A percentile compares a stretch with the other conserved stretches of the same genome.
Conservation (phyloP, 176 grass and related monocot species). For the Musa schizocarpa region DNA sequence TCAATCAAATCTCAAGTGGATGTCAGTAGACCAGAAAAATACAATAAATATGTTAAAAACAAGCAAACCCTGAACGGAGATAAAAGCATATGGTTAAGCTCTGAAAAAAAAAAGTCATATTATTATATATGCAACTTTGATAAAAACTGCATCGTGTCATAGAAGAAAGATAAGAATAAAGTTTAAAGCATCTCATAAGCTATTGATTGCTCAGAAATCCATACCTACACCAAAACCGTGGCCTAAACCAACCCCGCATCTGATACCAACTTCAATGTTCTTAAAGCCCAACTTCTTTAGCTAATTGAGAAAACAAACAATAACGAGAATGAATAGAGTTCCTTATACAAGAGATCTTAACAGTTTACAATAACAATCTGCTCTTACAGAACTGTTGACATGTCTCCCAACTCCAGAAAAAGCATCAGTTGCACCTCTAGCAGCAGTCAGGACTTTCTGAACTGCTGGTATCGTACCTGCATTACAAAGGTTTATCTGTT, state of each 20-base stretch:
- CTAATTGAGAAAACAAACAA: conserved; percentile 27
- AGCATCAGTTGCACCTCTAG: conserved; percentile 78
- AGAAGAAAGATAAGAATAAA: too few species aligned
- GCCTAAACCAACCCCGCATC: conserved; percentile 71
- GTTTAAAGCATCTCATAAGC: too few species aligned
- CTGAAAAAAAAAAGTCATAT: too few species aligned
- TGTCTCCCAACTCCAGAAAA: conserved; percentile 80
- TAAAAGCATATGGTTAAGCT: too few species aligned
- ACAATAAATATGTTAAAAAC: too few species aligned
- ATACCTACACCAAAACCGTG: conserved; percentile 88
- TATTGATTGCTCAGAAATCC: too few species aligned
- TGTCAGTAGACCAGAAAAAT: too few species aligned
- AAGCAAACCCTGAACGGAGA: too few species aligned
- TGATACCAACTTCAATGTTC: conserved; percentile 67
- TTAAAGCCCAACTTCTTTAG: conserved; percentile 55
- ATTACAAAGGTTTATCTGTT: not conserved
- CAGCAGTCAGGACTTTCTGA: conserved; percentile 81
- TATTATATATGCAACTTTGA: too few species aligned
- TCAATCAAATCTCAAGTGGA: too few species aligned
- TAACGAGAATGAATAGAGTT: not conserved
- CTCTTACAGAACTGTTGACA: conserved; percentile 64
- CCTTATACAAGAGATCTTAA: not conserved
- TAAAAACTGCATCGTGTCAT: too few species aligned
- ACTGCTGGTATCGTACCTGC: conserved; percentile 74
- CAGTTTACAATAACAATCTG: not conserved